These are phyloP conservation scores for Micromonas commoda DNA, from an alignment of 139 green algal genomes.

Conservation along the genomic window DNA sequence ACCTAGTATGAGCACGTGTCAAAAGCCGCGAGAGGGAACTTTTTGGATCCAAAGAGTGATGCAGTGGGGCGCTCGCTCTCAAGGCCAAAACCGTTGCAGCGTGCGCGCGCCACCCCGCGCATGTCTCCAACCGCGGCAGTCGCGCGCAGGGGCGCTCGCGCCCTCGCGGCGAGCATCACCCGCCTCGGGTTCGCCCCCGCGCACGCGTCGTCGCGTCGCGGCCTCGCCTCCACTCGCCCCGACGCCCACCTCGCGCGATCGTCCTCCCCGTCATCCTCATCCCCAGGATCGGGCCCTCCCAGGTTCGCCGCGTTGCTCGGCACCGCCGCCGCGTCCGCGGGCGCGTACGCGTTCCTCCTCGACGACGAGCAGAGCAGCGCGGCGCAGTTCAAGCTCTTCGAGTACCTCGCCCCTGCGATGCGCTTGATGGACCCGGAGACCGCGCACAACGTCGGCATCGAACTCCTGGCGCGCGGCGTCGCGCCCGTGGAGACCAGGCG, in stretches of 20 bases:
- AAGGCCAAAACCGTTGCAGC: no score
- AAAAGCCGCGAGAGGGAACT: no score
- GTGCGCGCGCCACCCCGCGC: no score
- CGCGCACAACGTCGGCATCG: conserved; percentile 65
- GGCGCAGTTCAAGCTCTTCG: conserved; percentile 3
- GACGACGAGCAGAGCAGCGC: background rate
- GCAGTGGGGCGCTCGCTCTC: no score
- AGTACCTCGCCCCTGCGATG: conserved; percentile 39
- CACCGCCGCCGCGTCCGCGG: background rate
- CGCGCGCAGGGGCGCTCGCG: no score
- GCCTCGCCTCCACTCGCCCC: background rate
- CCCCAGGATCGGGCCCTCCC: no score
- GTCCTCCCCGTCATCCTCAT: background rate
- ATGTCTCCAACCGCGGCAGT: no score
- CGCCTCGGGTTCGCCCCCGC: no score
- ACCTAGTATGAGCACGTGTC: no score
- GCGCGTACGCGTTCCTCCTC: background rate
- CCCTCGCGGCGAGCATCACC: no score
- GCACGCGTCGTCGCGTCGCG: background rate
- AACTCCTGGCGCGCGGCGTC: conserved; percentile 52
- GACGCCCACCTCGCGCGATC: no score
- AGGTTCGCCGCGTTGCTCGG: background rate
- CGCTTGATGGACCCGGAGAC: conserved; percentile 71
- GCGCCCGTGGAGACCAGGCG: conserved; percentile 51
- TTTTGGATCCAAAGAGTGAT: no score